These are phyloP conservation scores for Saturnispora besseyi DNA, from an alignment of 805 yeast genomes.

Conservation along the genomic window DNA sequence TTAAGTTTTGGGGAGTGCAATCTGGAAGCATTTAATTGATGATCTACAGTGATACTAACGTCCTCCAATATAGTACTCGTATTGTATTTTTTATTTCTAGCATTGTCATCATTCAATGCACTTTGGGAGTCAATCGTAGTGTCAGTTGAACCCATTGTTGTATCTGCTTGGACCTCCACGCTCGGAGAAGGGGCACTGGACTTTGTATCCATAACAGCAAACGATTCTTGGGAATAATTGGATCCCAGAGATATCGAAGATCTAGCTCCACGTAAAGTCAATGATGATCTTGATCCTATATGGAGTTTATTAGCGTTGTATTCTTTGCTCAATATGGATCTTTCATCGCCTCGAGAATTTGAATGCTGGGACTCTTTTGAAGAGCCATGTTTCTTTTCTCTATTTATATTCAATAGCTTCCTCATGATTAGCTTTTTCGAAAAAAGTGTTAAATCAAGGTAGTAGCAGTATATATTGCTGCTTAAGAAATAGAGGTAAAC, in stretches of 20 bases:
- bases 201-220: not conserved
- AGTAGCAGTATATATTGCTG: not conserved
- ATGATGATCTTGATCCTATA: not conserved
- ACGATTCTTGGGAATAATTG: not conserved
- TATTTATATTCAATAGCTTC: not conserved
- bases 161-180: not conserved
- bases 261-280: not conserved
- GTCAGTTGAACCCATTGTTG: not conserved
- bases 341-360: not conserved
- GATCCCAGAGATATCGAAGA: slow-evolving; percentile 1
- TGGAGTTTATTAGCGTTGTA: not conserved
- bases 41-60: not conserved
- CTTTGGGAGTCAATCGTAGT: not conserved
- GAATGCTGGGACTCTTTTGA: not conserved
- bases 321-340: not conserved
- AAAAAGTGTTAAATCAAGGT: too few relatives aligned
- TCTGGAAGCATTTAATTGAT: too few relatives aligned
- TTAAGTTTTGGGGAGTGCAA: too few relatives aligned
- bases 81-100: not conserved
- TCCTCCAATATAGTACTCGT: not conserved
- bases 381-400: not conserved
- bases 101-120: not conserved
- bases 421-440: not conserved
- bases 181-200: not conserved
- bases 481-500: not conserved